Evolutionary conservation across 2,329 filamentous ascomycete genomes (phyloP), one percentile per base, ranked within the genome.

Genomic region (Penicillium polonicum): DNA sequence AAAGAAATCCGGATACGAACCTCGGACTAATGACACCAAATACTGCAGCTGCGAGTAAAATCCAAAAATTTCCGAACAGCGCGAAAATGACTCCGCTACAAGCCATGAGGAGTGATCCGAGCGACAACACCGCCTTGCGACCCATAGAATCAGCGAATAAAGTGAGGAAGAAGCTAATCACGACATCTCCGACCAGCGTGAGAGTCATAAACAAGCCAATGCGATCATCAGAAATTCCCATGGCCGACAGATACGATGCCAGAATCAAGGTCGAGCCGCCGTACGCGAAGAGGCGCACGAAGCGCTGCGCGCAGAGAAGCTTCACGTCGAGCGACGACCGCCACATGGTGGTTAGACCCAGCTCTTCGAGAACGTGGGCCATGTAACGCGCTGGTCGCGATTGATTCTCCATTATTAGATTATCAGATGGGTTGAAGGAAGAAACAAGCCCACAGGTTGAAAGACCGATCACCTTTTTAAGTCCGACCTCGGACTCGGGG

Each of bases 161-260:
- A 0, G 85, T 84, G 21, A 87, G 70, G 19, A 81, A 68, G 5
- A 86, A 80, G 1, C 81, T 82, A 8, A 88, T 80, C 0, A 83
- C 68, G 1, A 87, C 84, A 71, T 88, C 85, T 13, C 85, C 85
- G 2, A 80, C 68, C 15, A 88, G 76, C 0, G 85, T 88, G 38
- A 88, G 72, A 0, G 82, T 86, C 84, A 88, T 86, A 64, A 88
- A 87, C 7, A 87, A 67, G 6, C 85, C 85, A 58, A 88, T 87
- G 23, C 77, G 79, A 27, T 81, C 76, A 68, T 87, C 85, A 0
- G 83, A 77, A 53, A 86, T 80, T 0, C 75, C 72, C 13, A 88
- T 72, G 21, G 80, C 79, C 7, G 82, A 79, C 50, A 88, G 81
- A 68, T 86, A 87, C 17, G 85, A 81, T 12, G 83, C 85, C 44